A percentile compares a stretch with the other conserved stretches of the same genome.
Evolutionary conservation across 164 flowering plant species (phyloP).

Genomic region (Echeveria elegans): DNA sequence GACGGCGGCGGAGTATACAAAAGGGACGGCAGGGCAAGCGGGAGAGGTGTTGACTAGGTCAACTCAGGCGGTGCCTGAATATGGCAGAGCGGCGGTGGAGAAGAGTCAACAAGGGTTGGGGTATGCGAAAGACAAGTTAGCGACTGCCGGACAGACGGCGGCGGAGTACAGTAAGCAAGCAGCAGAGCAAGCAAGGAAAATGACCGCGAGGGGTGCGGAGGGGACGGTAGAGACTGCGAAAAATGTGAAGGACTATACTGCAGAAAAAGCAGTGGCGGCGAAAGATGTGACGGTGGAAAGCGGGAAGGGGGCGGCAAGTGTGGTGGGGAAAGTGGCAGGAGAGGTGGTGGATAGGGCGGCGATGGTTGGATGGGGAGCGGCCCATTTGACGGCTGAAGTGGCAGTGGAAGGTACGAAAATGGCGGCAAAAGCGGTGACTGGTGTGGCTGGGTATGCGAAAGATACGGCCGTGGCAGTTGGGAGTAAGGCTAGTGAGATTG

Average conservation of each 20-base stretch:
- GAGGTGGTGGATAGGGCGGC: slow-evolving; percentile 35
- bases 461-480: slow-evolving; percentile 17
- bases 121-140: slow-evolving; percentile 18
- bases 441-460: slow-evolving; percentile 20
- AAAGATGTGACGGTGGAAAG: slow-evolving; percentile 27
- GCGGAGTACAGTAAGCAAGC: slow-evolving; percentile 21
- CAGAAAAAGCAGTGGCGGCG: slow-evolving; percentile 19
- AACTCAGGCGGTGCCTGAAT: slow-evolving; percentile 12
- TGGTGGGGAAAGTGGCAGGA: slow-evolving; percentile 29
- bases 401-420: slow-evolving; percentile 39
- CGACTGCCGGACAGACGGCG: slow-evolving; percentile 10
- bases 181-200: slow-evolving; percentile 20
- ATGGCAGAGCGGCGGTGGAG: slow-evolving; percentile 8
- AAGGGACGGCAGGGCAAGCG: not conserved
- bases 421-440: slow-evolving; percentile 22
- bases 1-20: slow-evolving; percentile 20
- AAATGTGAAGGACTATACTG: slow-evolving; percentile 15
- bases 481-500: slow-evolving; percentile 23
- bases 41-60: slow-evolving; percentile 15
- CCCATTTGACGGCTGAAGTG: slow-evolving; percentile 29
- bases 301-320: slow-evolving; percentile 25
- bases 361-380: slow-evolving; percentile 30
- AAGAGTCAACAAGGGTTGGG: slow-evolving; percentile 14
- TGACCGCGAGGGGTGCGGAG: slow-evolving; percentile 16
- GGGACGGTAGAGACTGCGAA: slow-evolving; percentile 19